phyloP scores from a whole-genome alignment of 2,329 filamentous ascomycete genomes.

The Trichoderma citrinoviride region DNA sequence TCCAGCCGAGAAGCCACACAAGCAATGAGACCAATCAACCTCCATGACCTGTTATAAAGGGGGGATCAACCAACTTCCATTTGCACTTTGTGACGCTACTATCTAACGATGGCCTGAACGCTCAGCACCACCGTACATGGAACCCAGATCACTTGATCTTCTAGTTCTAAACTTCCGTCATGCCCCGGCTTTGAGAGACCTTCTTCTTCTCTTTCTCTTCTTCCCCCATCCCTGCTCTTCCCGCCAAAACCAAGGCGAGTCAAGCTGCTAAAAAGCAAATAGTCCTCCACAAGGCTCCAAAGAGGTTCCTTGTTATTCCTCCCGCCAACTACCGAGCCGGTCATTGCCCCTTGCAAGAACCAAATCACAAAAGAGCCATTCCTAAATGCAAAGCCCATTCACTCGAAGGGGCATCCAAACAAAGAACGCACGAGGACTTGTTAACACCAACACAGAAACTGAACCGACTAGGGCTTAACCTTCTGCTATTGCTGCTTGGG shows the following conservation, averaged over 20 bases:
- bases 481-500: conserved; percentile 14
- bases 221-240: not conserved
- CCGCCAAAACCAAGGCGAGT: not conserved
- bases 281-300: conserved; percentile 32
- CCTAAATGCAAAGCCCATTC: conserved; percentile 30
- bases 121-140: conserved; percentile 9
- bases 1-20: not conserved
- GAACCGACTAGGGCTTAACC: conserved; percentile 19
- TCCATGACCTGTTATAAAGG: not conserved
- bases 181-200: not conserved
- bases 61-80: conserved; percentile 18
- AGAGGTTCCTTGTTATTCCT: conserved; percentile 25
- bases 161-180: conserved; percentile 25
- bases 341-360: conserved; percentile 13
- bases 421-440: conserved; percentile 27
- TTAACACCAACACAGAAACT: conserved; percentile 18
- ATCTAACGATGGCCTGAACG: conserved; percentile 12
- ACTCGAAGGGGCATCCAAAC: conserved; percentile 38
- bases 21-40: not conserved
- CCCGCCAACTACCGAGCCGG: conserved; percentile 23
- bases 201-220: not conserved
- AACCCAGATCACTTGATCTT: conserved; percentile 37
- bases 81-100: conserved; percentile 16
- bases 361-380: conserved; percentile 13
- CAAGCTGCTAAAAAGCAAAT: conserved; percentile 24